A percentile compares a stretch with the other conserved stretches of the same genome.
Conservation (phyloP, 169 alveolate genomes). For the Cryptosporidium sp. region DNA sequence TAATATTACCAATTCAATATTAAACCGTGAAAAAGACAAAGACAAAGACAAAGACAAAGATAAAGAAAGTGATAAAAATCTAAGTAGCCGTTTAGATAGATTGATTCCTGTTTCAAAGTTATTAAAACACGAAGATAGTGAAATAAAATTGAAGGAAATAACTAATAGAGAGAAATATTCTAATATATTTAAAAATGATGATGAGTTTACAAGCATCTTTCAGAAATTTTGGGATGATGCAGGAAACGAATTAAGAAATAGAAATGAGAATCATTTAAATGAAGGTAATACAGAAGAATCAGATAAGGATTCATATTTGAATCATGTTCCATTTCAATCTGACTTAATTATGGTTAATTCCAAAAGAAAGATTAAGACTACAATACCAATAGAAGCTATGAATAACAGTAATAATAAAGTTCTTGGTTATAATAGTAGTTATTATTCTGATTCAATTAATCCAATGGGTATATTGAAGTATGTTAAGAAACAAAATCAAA, state of each 20-base stretch:
- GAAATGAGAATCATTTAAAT: not conserved
- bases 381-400: constrained; percentile 22
- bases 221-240: constrained; percentile 46
- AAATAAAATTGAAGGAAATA: not conserved
- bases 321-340: constrained; percentile 64
- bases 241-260: constrained; percentile 18
- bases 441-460: not conserved
- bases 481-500: not conserved
- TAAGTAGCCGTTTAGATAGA: not conserved
- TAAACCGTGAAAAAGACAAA: not conserved
- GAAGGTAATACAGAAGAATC: not conserved
- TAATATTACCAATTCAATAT: not conserved
- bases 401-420: not conserved
- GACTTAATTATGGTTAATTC: constrained; percentile 5
- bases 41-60: not conserved
- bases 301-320: not conserved
- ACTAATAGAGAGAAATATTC: constrained; percentile 14
- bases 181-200: constrained; percentile 18
- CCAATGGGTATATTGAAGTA: constrained; percentile 47
- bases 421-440: not conserved
- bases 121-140: not conserved
- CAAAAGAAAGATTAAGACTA: constrained; percentile 50
- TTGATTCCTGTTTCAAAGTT: constrained; percentile 19
- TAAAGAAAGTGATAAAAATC: not conserved
- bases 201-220: constrained; percentile 29